A percentile compares a stretch with the other conserved stretches of the same genome.
Conservation (phyloP, 768 basidiomycete species). For the Tremella fuciformis region DNA sequence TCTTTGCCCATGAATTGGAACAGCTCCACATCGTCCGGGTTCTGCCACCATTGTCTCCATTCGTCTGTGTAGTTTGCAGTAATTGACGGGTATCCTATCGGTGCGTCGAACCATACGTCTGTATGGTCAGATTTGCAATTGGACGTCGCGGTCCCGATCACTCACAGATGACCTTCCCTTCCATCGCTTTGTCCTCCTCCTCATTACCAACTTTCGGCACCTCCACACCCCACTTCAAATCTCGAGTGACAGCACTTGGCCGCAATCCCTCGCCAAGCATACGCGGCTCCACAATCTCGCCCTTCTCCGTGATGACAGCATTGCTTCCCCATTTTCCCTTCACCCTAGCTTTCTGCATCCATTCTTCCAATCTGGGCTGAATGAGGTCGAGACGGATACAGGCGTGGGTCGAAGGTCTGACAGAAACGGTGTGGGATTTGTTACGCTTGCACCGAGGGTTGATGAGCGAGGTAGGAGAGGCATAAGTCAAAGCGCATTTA, state of each 20-base stretch:
- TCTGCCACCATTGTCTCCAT: slow-evolving; percentile 97
- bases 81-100: slow-evolving; percentile 94
- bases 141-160: slow-evolving; percentile 9
- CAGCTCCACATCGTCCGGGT: slow-evolving; percentile 78
- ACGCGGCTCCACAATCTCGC: slow-evolving; percentile 83
- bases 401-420: slow-evolving; percentile 80
- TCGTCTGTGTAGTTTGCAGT: slow-evolving; percentile 91
- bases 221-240: slow-evolving; percentile 93
- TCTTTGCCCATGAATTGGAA: slow-evolving; percentile 99
- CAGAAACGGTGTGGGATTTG: slow-evolving; percentile 71
- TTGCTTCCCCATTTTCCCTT: slow-evolving; percentile 91
- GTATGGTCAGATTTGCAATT: slow-evolving; percentile 86
- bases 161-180: slow-evolving; percentile 92
- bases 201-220: slow-evolving; percentile 68
- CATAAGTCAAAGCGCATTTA: slow-evolving; percentile 82
- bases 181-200: slow-evolving; percentile 78
- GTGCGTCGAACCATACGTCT: slow-evolving; percentile 73
- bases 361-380: slow-evolving; percentile 78
- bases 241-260: slow-evolving; percentile 87
- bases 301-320: slow-evolving; percentile 80
- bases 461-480: slow-evolving; percentile 81
- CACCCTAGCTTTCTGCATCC: slow-evolving; percentile 75
- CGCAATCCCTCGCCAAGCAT: slow-evolving; percentile 73
- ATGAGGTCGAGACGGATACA: slow-evolving; percentile 81
- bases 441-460: slow-evolving; percentile 91